A percentile compares a stretch with the other conserved stretches of the same genome.
Evolutionary conservation across 805 yeast genomes (phyloP).

Genomic region (Candida rishiriensis): DNA sequence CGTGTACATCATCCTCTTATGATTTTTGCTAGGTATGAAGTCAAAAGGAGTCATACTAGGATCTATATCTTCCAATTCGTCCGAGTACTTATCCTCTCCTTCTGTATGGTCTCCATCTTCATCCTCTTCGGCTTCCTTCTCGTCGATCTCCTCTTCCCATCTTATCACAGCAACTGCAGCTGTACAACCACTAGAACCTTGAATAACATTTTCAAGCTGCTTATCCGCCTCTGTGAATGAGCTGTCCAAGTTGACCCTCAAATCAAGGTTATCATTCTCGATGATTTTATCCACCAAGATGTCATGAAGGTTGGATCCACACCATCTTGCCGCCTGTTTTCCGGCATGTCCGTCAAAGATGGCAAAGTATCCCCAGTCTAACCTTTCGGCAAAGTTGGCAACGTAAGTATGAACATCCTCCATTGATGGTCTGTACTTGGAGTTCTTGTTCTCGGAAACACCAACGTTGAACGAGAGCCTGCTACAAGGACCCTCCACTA

Average conservation of each 20-base stretch:
- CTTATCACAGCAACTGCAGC: conserved; percentile 90
- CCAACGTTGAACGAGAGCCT: conserved; percentile 78
- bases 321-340: conserved; percentile 87
- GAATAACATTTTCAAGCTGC: conserved; percentile 52
- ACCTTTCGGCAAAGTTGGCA: conserved; percentile 84
- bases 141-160: conserved; percentile 57
- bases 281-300: conserved; percentile 57
- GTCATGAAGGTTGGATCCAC: conserved; percentile 80
- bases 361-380: conserved; percentile 94
- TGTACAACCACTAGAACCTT: conserved; percentile 85
- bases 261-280: conserved; percentile 42
- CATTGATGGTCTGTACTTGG: conserved; percentile 80
- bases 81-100: conserved; percentile 1
- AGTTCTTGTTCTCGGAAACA: conserved; percentile 85
- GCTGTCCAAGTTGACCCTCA: conserved; percentile 61
- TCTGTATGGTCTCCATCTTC: conserved; percentile 1
- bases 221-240: conserved; percentile 76
- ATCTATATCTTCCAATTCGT: conserved; percentile 7
- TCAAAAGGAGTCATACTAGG: conserved; percentile 35
- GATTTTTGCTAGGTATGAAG: conserved; percentile 43
- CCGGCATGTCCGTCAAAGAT: conserved; percentile 98
- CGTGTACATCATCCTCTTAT: conserved; percentile 76
- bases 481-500: conserved; percentile 35
- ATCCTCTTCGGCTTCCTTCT: conserved; percentile 3
- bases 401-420: conserved; percentile 94